phyloP scores from a whole-genome alignment of 179 eudicot species.

The Kewa caespitosa region DNA sequence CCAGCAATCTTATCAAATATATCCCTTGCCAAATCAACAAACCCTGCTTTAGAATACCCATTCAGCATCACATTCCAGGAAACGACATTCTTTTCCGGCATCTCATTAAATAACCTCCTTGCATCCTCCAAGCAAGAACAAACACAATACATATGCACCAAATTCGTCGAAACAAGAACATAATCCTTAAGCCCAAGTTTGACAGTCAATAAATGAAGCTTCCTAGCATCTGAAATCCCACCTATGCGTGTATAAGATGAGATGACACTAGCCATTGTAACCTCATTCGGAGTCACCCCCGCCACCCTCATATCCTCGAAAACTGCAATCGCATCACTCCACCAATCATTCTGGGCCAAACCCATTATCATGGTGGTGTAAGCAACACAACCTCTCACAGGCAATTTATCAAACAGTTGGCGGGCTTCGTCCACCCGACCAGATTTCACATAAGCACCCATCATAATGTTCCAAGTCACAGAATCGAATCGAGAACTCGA shows the following conservation, averaged over 20 bases:
- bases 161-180: slow-evolving; percentile 73
- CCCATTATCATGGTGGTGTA: slow-evolving; percentile 86
- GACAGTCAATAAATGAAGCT: slow-evolving; percentile 55
- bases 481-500: slow-evolving; percentile 35
- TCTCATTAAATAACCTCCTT: slow-evolving; percentile 59
- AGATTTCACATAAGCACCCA: slow-evolving; percentile 55
- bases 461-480: slow-evolving; percentile 73
- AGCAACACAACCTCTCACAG: slow-evolving; percentile 55
- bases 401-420: slow-evolving; percentile 70
- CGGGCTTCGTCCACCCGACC: slow-evolving; percentile 55
- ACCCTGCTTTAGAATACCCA: slow-evolving; percentile 71
- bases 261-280: slow-evolving; percentile 70
- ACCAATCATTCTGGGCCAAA: slow-evolving; percentile 46
- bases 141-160: slow-evolving; percentile 65
- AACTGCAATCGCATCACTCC: slow-evolving; percentile 51
- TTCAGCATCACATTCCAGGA: slow-evolving; percentile 93
- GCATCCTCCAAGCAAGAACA: slow-evolving; percentile 55
- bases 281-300: slow-evolving; percentile 68
- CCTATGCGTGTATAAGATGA: slow-evolving; percentile 54
- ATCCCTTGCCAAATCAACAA: slow-evolving; percentile 53
- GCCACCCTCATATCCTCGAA: slow-evolving; percentile 63
- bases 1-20: slow-evolving; percentile 65
- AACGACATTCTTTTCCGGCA: slow-evolving; percentile 72
- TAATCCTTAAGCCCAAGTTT: slow-evolving; percentile 56
- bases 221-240: slow-evolving; percentile 36